Base-by-base conservation (phyloP, 495 filamentous ascomycete species). In the Trichoderma parareesei region DNA sequence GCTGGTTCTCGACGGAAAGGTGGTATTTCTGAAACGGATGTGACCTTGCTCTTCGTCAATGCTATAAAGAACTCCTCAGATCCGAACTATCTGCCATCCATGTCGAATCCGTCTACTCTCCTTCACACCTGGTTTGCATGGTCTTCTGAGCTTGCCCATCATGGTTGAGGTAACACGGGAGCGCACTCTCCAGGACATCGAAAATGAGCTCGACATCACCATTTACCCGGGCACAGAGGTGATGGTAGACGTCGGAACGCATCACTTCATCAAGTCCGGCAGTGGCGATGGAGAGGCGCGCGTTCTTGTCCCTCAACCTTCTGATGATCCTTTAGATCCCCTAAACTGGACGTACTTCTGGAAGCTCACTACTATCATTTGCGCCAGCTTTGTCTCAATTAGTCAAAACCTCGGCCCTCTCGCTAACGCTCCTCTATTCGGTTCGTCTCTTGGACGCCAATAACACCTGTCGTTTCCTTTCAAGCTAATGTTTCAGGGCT, bases 151-250 rank as follows among this genome's bases (percentile, higher is more conserved):
- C 20, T 57, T 3, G 10, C 53, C 27, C 27, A 37, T 57, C 27
- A 57, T 57, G 53, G 16, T 10, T 14, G 9, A 57, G 11, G 4
- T 37, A 37, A 35, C 27, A 59, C 61, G 38, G 60, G 18, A 44
- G 2, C n/a, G 65, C 44, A 18, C 53, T 37, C 11, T 66, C 16
- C 61, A 64, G 61, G 71, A 73, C 60, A 64, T 79, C 53, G 80
- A 82, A 70, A 68, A 75, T 60, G 46, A 61, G 43, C 76, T 87
- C 61, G 71, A 82, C 27, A 78, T 77, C 38, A 78, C 82, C 65
- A 84, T 88, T 61, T 77, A 84, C 46, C 85, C 85, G 0, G 85
- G 85, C 3, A 87, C 85, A 16, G 85, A 87, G 73, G 80, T 87
- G 71, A 87, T 87, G 85, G 71, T 75, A 53, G 82, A 84, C 70